These are phyloP conservation scores for Pythium rhizo-oryzae DNA, from an alignment of 352 stramenopile genomes.

Conservation along the genomic window DNA sequence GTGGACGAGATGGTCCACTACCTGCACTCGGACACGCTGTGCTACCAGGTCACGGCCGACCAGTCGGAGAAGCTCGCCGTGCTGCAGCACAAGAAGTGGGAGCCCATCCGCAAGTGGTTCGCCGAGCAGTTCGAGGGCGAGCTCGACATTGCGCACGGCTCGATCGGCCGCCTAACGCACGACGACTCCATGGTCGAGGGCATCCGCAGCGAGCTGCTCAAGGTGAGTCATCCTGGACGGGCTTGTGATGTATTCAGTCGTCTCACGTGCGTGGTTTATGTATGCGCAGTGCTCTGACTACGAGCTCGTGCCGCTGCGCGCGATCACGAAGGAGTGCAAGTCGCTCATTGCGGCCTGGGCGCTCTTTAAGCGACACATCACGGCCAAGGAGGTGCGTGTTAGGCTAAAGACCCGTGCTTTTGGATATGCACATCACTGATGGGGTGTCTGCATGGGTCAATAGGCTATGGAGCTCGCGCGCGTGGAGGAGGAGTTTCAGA, in stretches of 20 bases:
- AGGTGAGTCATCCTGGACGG: slow-evolving; percentile 34
- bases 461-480: slow-evolving; percentile 80
- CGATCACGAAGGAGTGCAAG: slow-evolving; percentile 88
- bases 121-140: slow-evolving; percentile 68
- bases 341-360: slow-evolving; percentile 83
- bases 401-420: background rate
- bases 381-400: slow-evolving; percentile 60
- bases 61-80: slow-evolving; percentile 82
- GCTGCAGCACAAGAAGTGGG: slow-evolving; percentile 87
- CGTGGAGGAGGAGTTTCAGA: slow-evolving; percentile 90
- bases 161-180: slow-evolving; percentile 66
- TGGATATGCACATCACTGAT: background rate
- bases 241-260: background rate
- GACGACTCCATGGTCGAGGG: slow-evolving; percentile 62
- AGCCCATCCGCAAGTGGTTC: slow-evolving; percentile 85
- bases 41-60: slow-evolving; percentile 81
- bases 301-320: slow-evolving; percentile 74
- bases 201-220: slow-evolving; percentile 60
- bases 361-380: slow-evolving; percentile 86
- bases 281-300: slow-evolving; percentile 58
- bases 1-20: slow-evolving; percentile 88
- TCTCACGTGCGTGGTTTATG: background rate
- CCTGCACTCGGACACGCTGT: slow-evolving; percentile 89
- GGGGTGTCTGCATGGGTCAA: background rate
- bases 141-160: slow-evolving; percentile 82